Conservation (phyloP, 139 green algal genomes). For the Closterium sp. region DNA sequence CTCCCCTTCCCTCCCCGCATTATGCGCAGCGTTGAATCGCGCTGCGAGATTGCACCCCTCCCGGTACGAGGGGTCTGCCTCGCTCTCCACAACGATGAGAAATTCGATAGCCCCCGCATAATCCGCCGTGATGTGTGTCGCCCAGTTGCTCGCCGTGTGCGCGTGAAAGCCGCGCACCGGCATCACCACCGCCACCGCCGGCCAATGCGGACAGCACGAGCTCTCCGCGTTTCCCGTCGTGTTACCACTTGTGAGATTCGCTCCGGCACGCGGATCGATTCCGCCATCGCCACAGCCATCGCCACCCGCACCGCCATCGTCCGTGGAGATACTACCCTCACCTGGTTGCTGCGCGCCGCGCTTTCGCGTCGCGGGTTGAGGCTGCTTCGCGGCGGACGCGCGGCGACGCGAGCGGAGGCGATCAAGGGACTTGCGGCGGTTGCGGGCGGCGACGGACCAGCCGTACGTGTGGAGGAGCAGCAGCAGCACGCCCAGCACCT, state of each 20-base stretch:
- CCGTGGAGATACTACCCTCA: neutral
- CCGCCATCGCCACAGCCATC: neutral
- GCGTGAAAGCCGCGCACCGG: neutral
- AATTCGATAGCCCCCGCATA: neutral
- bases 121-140: neutral
- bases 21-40: neutral
- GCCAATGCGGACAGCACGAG: neutral
- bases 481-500: neutral
- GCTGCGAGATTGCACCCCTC: neutral
- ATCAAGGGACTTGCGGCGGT: neutral
- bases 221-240: too few relatives aligned
- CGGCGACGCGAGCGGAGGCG: neutral
- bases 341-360: neutral
- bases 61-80: neutral
- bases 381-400: neutral
- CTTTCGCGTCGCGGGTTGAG: neutral
- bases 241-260: neutral
- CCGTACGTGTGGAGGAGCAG: neutral
- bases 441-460: neutral
- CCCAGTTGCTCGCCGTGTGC: neutral
- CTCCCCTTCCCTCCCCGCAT: neutral
- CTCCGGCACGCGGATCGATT: neutral
- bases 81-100: neutral
- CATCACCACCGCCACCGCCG: neutral
- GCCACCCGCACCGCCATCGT: too few relatives aligned